Evolutionary conservation across 257 asterid species (phyloP).

Genomic region (Nicotiana paniculata): DNA sequence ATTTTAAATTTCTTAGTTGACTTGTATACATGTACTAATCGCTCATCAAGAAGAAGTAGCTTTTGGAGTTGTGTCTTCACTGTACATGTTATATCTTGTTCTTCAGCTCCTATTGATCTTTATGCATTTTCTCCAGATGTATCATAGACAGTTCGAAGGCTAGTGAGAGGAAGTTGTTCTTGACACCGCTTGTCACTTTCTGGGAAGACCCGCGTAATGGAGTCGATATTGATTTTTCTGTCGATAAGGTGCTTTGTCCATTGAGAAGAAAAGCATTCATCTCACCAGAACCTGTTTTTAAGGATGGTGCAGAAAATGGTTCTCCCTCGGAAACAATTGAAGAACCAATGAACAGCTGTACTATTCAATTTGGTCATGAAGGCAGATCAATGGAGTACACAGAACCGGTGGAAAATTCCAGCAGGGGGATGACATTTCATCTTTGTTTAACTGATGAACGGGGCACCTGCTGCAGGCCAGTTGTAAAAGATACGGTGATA

Average conservation of each 20-base stretch:
- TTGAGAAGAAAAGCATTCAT: slow-evolving; percentile 41
- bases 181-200: slow-evolving; percentile 78
- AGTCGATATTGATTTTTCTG: slow-evolving; percentile 62
- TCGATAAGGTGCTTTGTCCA: slow-evolving; percentile 55
- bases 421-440: slow-evolving; percentile 51
- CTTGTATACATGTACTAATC: neutral
- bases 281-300: slow-evolving; percentile 21
- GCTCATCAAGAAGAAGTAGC: neutral
- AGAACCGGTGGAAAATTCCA: slow-evolving; percentile 44
- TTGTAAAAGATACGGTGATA: slow-evolving; percentile 56
- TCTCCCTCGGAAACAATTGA: slow-evolving; percentile 24
- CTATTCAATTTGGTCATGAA: slow-evolving; percentile 25
- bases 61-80: neutral
- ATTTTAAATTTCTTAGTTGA: neutral
- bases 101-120: slow-evolving; percentile 1
- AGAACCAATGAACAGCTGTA: slow-evolving; percentile 24
- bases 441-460: slow-evolving; percentile 65
- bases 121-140: slow-evolving; percentile 29
- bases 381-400: slow-evolving; percentile 30
- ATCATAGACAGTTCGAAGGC: slow-evolving; percentile 22
- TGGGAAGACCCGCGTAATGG: slow-evolving; percentile 73
- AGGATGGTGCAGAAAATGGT: slow-evolving; percentile 32
- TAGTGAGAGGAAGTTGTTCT: slow-evolving; percentile 72
- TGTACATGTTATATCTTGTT: neutral
- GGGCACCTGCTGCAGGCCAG: slow-evolving; percentile 55